Conservation (phyloP, 2,329 filamentous ascomycete genomes). For the Exophiala dermatitidis region DNA sequence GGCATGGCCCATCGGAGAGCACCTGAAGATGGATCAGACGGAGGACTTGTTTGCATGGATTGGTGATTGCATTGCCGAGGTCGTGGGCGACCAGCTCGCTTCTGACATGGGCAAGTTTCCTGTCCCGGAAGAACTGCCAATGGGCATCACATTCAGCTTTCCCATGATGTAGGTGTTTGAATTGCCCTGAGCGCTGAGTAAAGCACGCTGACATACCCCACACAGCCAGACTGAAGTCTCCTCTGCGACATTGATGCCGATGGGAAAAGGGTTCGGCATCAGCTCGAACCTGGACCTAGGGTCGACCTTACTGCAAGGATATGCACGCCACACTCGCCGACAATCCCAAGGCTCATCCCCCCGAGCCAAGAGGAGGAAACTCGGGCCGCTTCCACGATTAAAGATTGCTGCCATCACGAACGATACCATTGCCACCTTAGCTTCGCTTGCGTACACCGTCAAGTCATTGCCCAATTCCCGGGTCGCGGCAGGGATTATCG, state of each 20-base stretch:
- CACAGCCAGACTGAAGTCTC: conserved; percentile 46
- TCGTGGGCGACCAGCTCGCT: conserved; percentile 51
- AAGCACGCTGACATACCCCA: conserved; percentile 11
- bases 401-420: conserved; percentile 71
- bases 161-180: conserved; percentile 40
- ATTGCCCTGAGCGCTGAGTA: too few species aligned
- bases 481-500: conserved; percentile 71
- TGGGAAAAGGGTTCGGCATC: conserved; percentile 54
- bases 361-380: conserved; percentile 40
- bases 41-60: conserved; percentile 77
- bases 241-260: conserved; percentile 50
- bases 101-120: conserved; percentile 34
- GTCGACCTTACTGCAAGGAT: conserved; percentile 48
- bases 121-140: conserved; percentile 40
- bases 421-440: conserved; percentile 70
- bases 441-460: conserved; percentile 67
- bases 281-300: conserved; percentile 49
- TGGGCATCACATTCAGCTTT: conserved; percentile 47
- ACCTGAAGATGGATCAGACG: conserved; percentile 65
- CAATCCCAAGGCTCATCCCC: conserved; percentile 34
- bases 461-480: conserved; percentile 55
- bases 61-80: conserved; percentile 65
- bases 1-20: conserved; percentile 66
- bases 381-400: conserved; percentile 52
- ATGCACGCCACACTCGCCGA: conserved; percentile 45